Conservation (phyloP, 352 stramenopile genomes). For the Peronospora tabacina region DNA sequence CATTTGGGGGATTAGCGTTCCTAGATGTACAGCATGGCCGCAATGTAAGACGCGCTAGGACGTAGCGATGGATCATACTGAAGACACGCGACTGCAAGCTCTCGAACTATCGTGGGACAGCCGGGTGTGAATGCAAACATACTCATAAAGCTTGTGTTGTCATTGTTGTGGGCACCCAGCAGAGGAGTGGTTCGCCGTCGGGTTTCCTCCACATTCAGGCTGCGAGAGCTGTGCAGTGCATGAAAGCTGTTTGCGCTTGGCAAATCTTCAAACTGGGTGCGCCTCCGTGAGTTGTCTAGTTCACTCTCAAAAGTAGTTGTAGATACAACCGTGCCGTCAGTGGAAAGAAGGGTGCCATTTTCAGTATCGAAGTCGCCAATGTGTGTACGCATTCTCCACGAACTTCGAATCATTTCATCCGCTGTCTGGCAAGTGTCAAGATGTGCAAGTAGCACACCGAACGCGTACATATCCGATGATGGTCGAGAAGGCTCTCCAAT, state of each 20-base stretch:
- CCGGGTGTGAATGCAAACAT: conserved; percentile 69
- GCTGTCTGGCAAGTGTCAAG: conserved; percentile 50
- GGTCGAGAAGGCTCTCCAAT: conserved; percentile 33
- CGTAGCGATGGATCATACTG: conserved; percentile 64
- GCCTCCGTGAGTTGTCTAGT: conserved; percentile 19
- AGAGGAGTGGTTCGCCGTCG: conserved; percentile 28
- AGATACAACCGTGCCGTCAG: conserved; percentile 26
- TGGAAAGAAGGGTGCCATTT: conserved; percentile 30
- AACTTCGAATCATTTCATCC: conserved; percentile 58
- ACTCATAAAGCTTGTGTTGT: conserved; percentile 37
- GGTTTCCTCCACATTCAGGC: conserved; percentile 22
- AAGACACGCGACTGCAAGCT: conserved; percentile 56
- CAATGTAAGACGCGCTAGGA: conserved; percentile 63
- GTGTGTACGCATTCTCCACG: conserved; percentile 45
- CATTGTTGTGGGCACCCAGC: conserved; percentile 18
- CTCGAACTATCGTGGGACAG: conserved; percentile 44
- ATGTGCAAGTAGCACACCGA: conserved; percentile 54
- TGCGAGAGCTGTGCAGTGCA: conserved; percentile 19
- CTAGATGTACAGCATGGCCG: conserved; percentile 58
- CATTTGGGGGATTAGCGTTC: conserved; percentile 14
- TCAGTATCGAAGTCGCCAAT: conserved; percentile 20
- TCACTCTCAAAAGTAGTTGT: conserved; percentile 13
- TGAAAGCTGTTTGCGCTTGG: conserved; percentile 17
- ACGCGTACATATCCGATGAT: conserved; percentile 69
- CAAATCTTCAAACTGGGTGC: conserved; percentile 27